These are phyloP conservation scores for Cystobasidium ongulense DNA, from an alignment of 768 basidiomycete species.

Conservation along the genomic window DNA sequence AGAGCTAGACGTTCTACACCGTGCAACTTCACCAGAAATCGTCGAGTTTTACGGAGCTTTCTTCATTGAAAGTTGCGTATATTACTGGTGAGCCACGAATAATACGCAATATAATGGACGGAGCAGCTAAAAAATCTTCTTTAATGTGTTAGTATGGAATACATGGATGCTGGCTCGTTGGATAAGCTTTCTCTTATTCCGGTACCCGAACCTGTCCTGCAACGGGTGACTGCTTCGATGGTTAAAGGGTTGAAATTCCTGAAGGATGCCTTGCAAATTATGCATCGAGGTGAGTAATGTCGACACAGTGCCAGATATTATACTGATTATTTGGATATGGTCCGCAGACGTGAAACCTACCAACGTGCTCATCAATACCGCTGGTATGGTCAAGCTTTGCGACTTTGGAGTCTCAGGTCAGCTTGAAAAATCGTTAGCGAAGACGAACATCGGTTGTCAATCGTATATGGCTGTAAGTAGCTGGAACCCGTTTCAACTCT, in stretches of 20 bases:
- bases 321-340: neutral
- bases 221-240: conserved; percentile 70
- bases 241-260: conserved; percentile 85
- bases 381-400: conserved; percentile 85
- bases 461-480: conserved; percentile 88
- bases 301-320: neutral
- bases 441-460: conserved; percentile 98
- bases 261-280: conserved; percentile 86
- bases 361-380: conserved; percentile 80
- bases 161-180: conserved; percentile 96
- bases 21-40: conserved; percentile 79
- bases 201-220: conserved; percentile 68
- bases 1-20: conserved; percentile 96
- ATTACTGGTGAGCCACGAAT: conserved; percentile 56
- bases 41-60: conserved; percentile 99
- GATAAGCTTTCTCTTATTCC: conserved; percentile 65
- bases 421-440: conserved; percentile 87
- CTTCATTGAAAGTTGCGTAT: conserved; percentile 98
- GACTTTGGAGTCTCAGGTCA: conserved; percentile 99
- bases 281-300: conserved; percentile 43
- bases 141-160: conserved; percentile 67
- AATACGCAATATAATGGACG: neutral
- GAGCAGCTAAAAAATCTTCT: neutral
- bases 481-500: neutral
- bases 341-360: conserved; percentile 75